These are phyloP conservation scores for Aristolochia contorta DNA, from an alignment of 164 flowering plant species.

Conservation along the genomic window DNA sequence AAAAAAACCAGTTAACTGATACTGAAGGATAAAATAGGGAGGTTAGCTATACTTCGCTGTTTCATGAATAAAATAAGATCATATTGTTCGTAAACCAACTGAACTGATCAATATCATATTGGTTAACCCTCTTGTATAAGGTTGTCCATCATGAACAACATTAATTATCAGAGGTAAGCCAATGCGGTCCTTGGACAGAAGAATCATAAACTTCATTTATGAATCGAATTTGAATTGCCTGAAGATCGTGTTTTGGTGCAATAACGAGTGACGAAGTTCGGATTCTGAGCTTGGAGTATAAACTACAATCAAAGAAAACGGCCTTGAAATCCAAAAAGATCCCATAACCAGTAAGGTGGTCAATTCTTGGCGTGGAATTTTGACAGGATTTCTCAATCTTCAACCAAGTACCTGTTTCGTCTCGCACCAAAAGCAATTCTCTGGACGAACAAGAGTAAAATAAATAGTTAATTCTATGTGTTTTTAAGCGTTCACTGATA, in stretches of 20 bases:
- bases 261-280: no score
- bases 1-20: constrained; percentile 29
- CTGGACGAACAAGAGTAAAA: constrained; percentile 20
- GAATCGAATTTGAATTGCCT: no score
- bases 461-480: background rate
- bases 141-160: constrained; percentile 33
- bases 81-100: no score
- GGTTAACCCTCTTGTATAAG: no score
- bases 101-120: no score
- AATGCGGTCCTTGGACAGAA: background rate
- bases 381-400: constrained; percentile 36
- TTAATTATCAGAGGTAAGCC: background rate
- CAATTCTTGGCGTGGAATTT: background rate
- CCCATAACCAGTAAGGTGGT: background rate
- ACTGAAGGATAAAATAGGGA: no score
- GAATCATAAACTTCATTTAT: background rate
- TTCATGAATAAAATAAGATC: no score
- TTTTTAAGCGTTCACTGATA: background rate
- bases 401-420: constrained; percentile 62
- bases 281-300: no score
- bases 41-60: no score
- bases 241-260: no score
- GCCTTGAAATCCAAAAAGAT: background rate
- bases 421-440: constrained; percentile 90
- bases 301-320: no score